A percentile compares a stretch with the other conserved stretches of the same genome.
Evolutionary conservation across 2,329 filamentous ascomycete genomes (phyloP).

Genomic region (Clarireedia homoeocarpa): DNA sequence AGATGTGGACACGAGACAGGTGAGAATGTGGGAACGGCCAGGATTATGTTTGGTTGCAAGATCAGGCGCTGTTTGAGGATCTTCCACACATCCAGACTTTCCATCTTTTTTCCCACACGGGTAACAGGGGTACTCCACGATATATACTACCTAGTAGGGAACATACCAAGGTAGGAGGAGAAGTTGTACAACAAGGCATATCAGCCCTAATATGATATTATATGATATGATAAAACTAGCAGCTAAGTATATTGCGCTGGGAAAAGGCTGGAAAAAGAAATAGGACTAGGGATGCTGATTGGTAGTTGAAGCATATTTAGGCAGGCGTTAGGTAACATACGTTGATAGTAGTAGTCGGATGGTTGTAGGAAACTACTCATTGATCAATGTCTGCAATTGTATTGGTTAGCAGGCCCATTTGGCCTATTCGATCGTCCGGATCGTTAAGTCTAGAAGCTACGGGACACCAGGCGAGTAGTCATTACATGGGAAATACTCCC

Average conservation of each 20-base stretch:
- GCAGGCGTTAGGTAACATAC: too few species aligned
- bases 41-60: conserved; percentile 25
- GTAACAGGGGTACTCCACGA: conserved; percentile 18
- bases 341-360: too few species aligned
- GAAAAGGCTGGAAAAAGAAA: neutral
- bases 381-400: too few species aligned
- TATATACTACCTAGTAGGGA: neutral
- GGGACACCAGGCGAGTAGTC: neutral
- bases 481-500: neutral
- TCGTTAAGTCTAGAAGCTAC: neutral
- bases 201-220: conserved; percentile 23
- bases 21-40: conserved; percentile 7
- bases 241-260: neutral
- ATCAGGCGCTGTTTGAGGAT: conserved; percentile 29
- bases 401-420: too few species aligned
- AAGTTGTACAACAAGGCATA: conserved; percentile 23
- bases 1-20: neutral
- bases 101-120: neutral
- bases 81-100: conserved; percentile 14
- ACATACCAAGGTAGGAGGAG: neutral
- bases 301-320: too few species aligned
- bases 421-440: too few species aligned
- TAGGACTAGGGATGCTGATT: too few species aligned
- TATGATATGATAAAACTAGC: neutral
- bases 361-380: too few species aligned